Percentiles rank a stretch among this genome's conserved stretches.
Evolutionary conservation across 2,329 filamentous ascomycete species (phyloP).

Genomic region (Alternaria sp.): DNA sequence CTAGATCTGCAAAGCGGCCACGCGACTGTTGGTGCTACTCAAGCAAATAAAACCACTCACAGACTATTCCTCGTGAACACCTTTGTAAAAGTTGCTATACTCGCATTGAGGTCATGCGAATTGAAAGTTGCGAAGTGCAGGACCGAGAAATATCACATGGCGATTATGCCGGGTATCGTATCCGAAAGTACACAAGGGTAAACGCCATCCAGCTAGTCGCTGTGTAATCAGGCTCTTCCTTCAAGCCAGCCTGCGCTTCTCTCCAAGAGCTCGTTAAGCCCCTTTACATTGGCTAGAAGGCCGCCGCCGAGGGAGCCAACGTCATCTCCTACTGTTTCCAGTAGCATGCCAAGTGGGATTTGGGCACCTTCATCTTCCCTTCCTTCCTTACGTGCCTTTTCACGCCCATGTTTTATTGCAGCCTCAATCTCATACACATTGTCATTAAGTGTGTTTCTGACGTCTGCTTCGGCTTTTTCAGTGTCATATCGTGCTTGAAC

Average conservation of each 20-base stretch:
- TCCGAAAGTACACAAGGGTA: conserved; percentile 14
- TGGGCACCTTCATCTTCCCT: conserved; percentile 47
- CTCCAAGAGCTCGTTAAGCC: conserved; percentile 49
- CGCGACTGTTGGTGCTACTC: not conserved
- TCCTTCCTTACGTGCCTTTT: conserved; percentile 40
- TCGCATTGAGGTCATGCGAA: not conserved
- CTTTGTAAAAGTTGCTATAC: not conserved
- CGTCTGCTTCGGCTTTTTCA: conserved; percentile 37
- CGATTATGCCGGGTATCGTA: conserved; percentile 22
- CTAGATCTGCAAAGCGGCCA: not conserved
- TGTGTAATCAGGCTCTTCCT: conserved; percentile 35
- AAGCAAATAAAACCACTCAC: not conserved
- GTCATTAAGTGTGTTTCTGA: conserved; percentile 39
- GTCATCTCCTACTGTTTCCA: conserved; percentile 39
- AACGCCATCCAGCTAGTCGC: conserved; percentile 9
- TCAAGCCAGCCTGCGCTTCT: conserved; percentile 49
- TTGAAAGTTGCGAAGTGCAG: not conserved
- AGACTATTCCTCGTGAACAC: not conserved
- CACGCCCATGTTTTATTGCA: conserved; percentile 48
- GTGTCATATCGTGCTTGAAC: conserved; percentile 50
- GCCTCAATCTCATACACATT: conserved; percentile 50
- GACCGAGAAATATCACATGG: conserved; percentile 11
- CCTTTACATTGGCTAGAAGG: conserved; percentile 40
- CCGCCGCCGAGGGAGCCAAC: conserved; percentile 46
- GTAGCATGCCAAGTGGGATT: conserved; percentile 44